Conservation (phyloP, 2,329 filamentous ascomycete genomes). For the Phyllosticta citriasiana region DNA sequence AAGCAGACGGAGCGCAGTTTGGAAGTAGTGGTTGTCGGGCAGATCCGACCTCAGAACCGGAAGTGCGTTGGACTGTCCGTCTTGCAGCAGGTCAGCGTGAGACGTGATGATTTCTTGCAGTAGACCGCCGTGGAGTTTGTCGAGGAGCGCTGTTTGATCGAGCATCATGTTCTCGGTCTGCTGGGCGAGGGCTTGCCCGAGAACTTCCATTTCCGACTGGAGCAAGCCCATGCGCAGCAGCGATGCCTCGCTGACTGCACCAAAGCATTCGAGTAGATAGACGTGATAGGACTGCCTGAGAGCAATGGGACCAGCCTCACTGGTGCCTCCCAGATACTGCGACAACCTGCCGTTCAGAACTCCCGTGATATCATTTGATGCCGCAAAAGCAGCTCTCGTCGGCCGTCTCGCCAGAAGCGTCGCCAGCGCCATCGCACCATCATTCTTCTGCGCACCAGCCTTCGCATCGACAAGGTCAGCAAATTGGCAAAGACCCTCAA, state of each 20-base stretch:
- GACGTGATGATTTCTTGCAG: conserved; percentile 17
- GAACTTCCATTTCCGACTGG: conserved; percentile 27
- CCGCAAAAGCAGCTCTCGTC: conserved; percentile 18
- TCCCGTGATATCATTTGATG: neutral
- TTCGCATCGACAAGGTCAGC: conserved; percentile 18
- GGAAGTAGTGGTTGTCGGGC: conserved; percentile 22
- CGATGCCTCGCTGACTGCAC: conserved; percentile 23
- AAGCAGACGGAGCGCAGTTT: conserved; percentile 2
- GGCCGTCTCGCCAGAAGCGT: conserved; percentile 26
- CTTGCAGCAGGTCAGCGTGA: conserved; percentile 13
- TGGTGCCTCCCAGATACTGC: neutral
- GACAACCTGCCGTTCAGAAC: neutral
- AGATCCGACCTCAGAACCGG: neutral
- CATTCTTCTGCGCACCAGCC: neutral
- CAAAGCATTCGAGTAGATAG: neutral
- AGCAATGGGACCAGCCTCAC: conserved; percentile 2
- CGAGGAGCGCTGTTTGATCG: conserved; percentile 21
- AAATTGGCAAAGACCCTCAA: conserved; percentile 29
- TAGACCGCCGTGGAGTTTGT: conserved; percentile 18
- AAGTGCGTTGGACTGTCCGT: neutral
- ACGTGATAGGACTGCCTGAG: neutral
- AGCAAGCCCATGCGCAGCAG: conserved; percentile 32
- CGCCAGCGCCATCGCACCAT: conserved; percentile 6
- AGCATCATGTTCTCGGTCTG: conserved; percentile 24
- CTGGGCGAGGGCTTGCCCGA: conserved; percentile 27